Base-by-base conservation (phyloP, 2,329 filamentous ascomycete genomes). In the Fusarium subtropicale region DNA sequence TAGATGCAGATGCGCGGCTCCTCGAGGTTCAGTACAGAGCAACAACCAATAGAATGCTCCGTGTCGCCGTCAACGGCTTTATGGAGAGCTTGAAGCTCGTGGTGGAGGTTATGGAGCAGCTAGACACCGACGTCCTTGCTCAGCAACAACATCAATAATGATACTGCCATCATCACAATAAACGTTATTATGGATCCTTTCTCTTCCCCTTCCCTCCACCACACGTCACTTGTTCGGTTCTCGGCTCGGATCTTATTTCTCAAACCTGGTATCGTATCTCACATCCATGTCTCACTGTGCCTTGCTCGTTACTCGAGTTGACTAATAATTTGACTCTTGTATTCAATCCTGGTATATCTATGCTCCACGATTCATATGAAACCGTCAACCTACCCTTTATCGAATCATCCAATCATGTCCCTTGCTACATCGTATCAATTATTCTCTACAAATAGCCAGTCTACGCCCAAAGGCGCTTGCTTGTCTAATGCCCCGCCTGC, bases 51-150 rank as follows among this genome's bases (percentile, higher is more conserved):
- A 91, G 96, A 72, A 98, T 98, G 95, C 86, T 99, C 60, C 90
- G 96, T 45, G 96, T 99, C 4, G 92, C 95, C 5, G 94, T 97
- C 59, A 98, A 98, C 81, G 93, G 94, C 12, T 97, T 97, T 80
- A 94, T 98, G 85, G 95, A 98, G 75, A 97, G 91, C 72, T 79
- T 97, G 58, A 88, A 89, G 54, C 88, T 97, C 7, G 91, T 97
- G 2, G 79, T 97, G 42, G 92, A 94, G 56, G 92, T 97, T 18
- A 97, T 97, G 92, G 90, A 92, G 79, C 91, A 97, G 78, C 81
- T 98, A 74, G 95, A 98, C 79, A 88, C 90, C 28, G 94, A 97
- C 81, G 91, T 96, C 3, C 78, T 97, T 39, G 87, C 60, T 15
- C 67, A 71, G 50, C 59, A 72, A 54, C 56, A 72, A 56, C 57